Conservation (phyloP, 2,329 filamentous ascomycete genomes). For the Pyrenochaeta sp. region DNA sequence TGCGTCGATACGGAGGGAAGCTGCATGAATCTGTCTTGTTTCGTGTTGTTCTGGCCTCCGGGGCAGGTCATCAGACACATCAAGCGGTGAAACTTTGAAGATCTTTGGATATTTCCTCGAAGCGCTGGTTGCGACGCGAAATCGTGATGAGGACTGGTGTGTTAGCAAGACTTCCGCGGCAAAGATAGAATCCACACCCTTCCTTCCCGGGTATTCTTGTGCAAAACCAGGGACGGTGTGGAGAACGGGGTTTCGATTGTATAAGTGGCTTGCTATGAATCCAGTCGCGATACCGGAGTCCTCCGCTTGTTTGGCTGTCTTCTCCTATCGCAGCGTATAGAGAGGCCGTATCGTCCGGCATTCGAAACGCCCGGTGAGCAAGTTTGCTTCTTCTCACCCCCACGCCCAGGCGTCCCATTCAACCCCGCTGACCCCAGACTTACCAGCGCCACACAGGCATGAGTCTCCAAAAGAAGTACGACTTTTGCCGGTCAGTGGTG, state of each 20-base stretch:
- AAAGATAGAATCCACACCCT: no score
- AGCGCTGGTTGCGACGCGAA: constrained; percentile 1
- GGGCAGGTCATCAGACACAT: no score
- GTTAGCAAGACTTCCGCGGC: background rate
- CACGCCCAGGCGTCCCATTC: constrained; percentile 15
- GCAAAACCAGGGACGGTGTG: no score
- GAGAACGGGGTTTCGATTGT: constrained; percentile 3
- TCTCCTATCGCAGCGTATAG: constrained; percentile 12
- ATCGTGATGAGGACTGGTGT: background rate
- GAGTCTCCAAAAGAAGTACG: constrained; percentile 17
- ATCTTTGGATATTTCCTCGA: no score
- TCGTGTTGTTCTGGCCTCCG: no score
- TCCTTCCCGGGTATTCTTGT: no score
- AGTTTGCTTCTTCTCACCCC: constrained; percentile 18
- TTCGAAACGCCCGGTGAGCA: constrained; percentile 14
- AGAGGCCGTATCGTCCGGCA: constrained; percentile 2
- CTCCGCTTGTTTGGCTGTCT: background rate
- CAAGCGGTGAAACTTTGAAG: no score
- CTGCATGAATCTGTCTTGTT: no score
- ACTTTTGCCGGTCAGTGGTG: constrained; percentile 23
- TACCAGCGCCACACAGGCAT: constrained; percentile 12
- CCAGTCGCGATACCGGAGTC: constrained; percentile 6
- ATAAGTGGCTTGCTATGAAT: constrained; percentile 10
- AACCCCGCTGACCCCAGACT: constrained; percentile 23
- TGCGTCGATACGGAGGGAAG: no score